Percentiles rank a stretch among this genome's conserved stretches.
These are phyloP conservation scores for Lasiosphaeriaceae sp. DNA, from an alignment of 495 filamentous ascomycete genomes.

Conservation along the genomic window DNA sequence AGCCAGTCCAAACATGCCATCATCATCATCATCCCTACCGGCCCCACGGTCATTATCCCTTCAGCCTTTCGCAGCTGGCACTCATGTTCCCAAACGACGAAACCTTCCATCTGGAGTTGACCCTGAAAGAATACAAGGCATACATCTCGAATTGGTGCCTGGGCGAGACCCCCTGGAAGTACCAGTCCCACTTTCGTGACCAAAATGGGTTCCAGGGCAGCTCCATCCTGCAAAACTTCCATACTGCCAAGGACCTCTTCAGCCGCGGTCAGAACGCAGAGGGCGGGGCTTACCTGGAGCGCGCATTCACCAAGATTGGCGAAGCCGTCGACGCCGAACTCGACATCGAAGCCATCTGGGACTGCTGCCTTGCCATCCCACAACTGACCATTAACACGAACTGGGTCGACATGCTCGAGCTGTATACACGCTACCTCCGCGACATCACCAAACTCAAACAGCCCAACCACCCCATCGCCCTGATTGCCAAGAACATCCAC, in stretches of 20 bases:
- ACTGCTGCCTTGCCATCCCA: conserved; percentile 30
- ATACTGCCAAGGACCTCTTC: conserved; percentile 18
- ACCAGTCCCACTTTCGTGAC: background rate
- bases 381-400: conserved; percentile 20
- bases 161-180: conserved; percentile 8
- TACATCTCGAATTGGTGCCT: conserved; percentile 16
- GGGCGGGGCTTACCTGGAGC: conserved; percentile 20
- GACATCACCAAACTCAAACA: conserved; percentile 18
- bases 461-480: conserved; percentile 19
- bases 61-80: background rate
- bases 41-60: background rate
- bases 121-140: conserved; percentile 4
- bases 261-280: background rate
- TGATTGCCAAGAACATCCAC: conserved; percentile 7
- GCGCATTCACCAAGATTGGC: conserved; percentile 25
- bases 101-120: conserved; percentile 7
- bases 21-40: background rate
- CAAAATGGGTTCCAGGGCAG: conserved; percentile 1
- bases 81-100: conserved; percentile 10
- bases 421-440: conserved; percentile 22
- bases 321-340: conserved; percentile 10
- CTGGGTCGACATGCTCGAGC: conserved; percentile 22
- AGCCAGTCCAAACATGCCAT: background rate
- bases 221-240: conserved; percentile 26
- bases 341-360: conserved; percentile 31